Base-by-base conservation (phyloP, 2,329 filamentous ascomycete genomes). In the Ophiosphaerella narmari region DNA sequence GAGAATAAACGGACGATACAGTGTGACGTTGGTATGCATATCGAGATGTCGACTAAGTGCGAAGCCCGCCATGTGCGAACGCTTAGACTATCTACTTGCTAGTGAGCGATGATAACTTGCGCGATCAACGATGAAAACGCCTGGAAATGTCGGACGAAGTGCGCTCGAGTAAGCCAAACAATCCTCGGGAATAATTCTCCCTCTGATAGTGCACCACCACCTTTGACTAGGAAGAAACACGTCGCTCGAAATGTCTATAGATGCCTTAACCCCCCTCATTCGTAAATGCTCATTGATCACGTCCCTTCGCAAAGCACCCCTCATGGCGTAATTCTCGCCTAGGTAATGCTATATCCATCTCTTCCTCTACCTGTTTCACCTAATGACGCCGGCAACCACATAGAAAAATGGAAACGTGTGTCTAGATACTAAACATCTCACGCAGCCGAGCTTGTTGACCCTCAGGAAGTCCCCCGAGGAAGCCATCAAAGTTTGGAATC, bases 401-500 rank as follows among this genome's bases (percentile, higher is more conserved):
- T 54, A 55, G 48, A 54, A 51, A 57, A 63, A 53, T 48, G 52
- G 49, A 44, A 43, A 41, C 16, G 16, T 37, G 33, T 14, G 53
- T 6, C 66, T 59, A 74, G 51, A 67, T 49, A 37, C 57, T 61
- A 62, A 80, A 80, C 48, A 75, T 63, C 46, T 75, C 67, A 53
- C 73, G 73, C 56, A 81, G 70, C 7, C 68, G 70, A 46, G 75
- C 69, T 58, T 75, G 73, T 55, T 80, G 73, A 24, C 71, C 68
- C 7, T 72, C 66, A 4, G 77, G 74, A 5, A 82, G 70, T 43
- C 76, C 75, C 46, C 70, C 63, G 24, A 84, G 68, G 67, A 81
- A 83, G 41, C 67, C 70, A 53, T 80, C 76, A 56, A 83, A 82
- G 55, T 82, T 75, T 21, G 76, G 76, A 23, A 84, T 82, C 66